Conservation (phyloP, 176 grass and related monocot genomes). For the Aechmea fasciata region DNA sequence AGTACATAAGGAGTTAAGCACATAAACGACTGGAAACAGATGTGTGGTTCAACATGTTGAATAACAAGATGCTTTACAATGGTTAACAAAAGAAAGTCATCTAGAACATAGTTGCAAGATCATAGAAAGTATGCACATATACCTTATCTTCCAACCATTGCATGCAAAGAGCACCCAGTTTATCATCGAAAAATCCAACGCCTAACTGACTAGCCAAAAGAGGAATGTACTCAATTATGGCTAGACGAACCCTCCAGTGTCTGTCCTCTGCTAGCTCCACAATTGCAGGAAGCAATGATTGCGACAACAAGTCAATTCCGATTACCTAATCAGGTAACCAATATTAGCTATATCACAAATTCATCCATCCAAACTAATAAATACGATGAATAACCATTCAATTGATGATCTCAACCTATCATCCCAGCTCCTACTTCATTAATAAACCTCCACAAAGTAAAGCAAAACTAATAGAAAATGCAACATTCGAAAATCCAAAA, state of each 20-base stretch:
- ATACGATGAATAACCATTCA: too few species aligned
- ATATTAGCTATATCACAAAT: not conserved
- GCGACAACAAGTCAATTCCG: conserved; percentile 87
- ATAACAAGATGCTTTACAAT: too few species aligned
- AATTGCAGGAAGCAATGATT: conserved; percentile 90
- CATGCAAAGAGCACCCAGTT: conserved; percentile 92
- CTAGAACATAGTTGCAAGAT: not conserved
- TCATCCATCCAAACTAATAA: too few species aligned
- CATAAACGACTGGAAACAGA: too few species aligned
- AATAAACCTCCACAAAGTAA: too few species aligned
- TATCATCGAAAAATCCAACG: conserved; percentile 87
- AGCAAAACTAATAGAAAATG: too few species aligned
- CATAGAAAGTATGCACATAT: conserved; percentile 4
- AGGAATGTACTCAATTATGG: conserved; percentile 96
- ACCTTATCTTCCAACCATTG: conserved; percentile 99
- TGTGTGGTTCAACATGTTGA: too few species aligned
- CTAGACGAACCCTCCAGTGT: conserved; percentile 91
- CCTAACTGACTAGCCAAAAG: conserved; percentile 87
- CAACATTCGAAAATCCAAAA: too few species aligned
- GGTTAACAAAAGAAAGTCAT: too few species aligned
- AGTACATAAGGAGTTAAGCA: too few species aligned
- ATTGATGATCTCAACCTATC: not conserved
- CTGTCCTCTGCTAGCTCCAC: conserved; percentile 92
- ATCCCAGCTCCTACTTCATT: too few species aligned
- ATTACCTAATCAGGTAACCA: conserved; percentile 54